phyloP scores from a whole-genome alignment of 305 asterid species.

The Fraxinus paxiana region DNA sequence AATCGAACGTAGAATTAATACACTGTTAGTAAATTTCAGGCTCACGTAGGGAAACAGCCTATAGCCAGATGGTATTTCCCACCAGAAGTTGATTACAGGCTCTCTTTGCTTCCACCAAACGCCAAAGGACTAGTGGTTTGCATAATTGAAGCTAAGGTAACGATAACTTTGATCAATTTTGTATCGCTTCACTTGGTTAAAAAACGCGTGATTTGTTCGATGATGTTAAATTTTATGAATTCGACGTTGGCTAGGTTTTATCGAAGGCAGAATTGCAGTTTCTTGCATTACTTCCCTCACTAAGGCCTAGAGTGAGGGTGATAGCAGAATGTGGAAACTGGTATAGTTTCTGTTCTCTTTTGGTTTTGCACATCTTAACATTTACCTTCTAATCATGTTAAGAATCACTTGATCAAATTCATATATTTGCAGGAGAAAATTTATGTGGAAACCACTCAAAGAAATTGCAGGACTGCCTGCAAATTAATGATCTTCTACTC shows the following conservation, averaged over 20 bases:
- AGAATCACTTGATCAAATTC: neutral
- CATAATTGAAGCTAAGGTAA: constrained; percentile 79
- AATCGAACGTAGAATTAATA: neutral
- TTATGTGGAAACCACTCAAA: constrained; percentile 77
- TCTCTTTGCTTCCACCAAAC: constrained; percentile 69
- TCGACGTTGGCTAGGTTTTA: constrained; percentile 36
- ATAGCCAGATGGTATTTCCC: constrained; percentile 91
- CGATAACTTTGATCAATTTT: neutral
- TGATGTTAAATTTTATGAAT: constrained; percentile 10
- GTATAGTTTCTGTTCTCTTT: too few species aligned
- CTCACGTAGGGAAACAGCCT: constrained; percentile 84
- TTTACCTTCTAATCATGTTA: neutral
- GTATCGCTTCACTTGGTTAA: neutral
- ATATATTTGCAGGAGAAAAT: constrained; percentile 57
- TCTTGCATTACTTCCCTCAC: constrained; percentile 71
- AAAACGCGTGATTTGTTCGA: neutral
- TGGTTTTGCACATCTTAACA: neutral
- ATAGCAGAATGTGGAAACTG: constrained; percentile 62
- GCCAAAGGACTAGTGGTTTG: constrained; percentile 74
- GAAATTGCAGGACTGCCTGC: constrained; percentile 58
- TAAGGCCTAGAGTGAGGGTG: constrained; percentile 71
- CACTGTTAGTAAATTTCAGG: constrained; percentile 32
- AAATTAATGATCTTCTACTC: neutral
- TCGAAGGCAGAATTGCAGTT: constrained; percentile 84
- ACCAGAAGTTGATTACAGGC: constrained; percentile 85